Percentiles rank a stretch among this genome's conserved stretches.
These are phyloP conservation scores for Brachypodium distachyon DNA, from an alignment of 202 grass and related monocot species.

Conservation along the genomic window DNA sequence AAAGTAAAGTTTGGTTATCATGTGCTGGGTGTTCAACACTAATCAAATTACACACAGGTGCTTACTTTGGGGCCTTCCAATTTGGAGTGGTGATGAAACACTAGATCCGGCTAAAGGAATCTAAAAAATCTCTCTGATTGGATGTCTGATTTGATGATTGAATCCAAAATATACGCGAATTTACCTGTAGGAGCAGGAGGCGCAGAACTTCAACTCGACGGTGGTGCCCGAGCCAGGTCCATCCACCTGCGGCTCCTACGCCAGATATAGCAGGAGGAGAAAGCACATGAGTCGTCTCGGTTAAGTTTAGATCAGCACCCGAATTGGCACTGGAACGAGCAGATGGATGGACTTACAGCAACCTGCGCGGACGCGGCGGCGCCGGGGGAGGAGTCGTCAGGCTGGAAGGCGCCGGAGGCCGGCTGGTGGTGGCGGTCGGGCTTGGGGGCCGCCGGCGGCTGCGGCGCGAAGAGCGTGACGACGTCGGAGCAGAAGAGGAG, in stretches of 20 bases:
- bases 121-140: not conserved
- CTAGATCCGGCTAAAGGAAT: not conserved
- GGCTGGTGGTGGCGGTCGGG: constrained; percentile 12
- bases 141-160: not conserved
- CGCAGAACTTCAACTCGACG: constrained; percentile 77
- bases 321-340: not conserved
- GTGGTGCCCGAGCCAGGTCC: constrained; percentile 72
- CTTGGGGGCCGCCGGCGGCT: constrained; percentile 16
- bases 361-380: constrained; percentile 5
- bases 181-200: constrained; percentile 86
- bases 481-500: constrained; percentile 95
- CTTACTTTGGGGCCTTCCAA: not conserved
- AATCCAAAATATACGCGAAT: not conserved
- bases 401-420: not conserved
- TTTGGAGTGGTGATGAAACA: not conserved
- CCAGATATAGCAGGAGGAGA: not conserved
- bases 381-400: constrained; percentile 33
- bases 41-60: not conserved
- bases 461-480: constrained; percentile 63
- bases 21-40: not conserved
- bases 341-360: not conserved
- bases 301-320: not conserved
- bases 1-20: not conserved
- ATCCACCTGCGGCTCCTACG: constrained; percentile 42
- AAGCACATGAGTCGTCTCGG: not conserved